Evolutionary conservation across 306 rosid genomes (phyloP), one percentile per base, ranked within the genome.

Genomic region (Notholithocarpus densiflorus): DNA sequence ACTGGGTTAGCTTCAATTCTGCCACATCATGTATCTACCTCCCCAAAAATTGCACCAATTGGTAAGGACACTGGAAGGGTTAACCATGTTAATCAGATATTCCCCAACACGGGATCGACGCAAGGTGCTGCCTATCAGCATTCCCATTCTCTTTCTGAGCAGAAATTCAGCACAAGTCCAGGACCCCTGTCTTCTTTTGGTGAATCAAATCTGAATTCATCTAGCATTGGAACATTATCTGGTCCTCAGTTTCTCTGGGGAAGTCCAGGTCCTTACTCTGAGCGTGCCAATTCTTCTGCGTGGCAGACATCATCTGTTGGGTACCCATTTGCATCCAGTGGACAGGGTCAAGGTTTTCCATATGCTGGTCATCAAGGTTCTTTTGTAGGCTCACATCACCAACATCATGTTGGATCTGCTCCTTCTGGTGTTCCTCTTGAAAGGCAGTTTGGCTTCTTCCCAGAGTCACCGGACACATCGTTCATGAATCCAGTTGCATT

Each of bases 161-260:
- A 84, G 82, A 88, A 92, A 40, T 84, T 81, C 76, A 89, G 84
- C 56, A 79, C 94, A 68, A 87, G 88, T 86, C 87, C 94, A 20
- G 88, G 92, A 84, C 88, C 93, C 48, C 65, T 79, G 79, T 88
- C 86, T 78, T 82, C 91, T 68, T 86, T 82, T 77, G 89, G 90
- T 1, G 96, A 88, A 51, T 73, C 88, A 48, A 88, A 68, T 65
- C 88, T 92, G 53, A 86, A 79, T 86, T 82, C 92, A 76, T 85
- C 97, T 43, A 84, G 89, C 69, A 80, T 92, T 72, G 98, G 96
- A 68, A 94, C 97, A 19, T 76, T 94, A 77, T 88, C 96, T 59
- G 97, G 97, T 84, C 94, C 93, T 65, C 97, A 94, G 84, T 94
- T 94, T 87, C 98, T 92, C 48, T 94, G 98, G 98, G 98, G 98